Base-by-base conservation (phyloP, 306 rosid genomes). In the Cicer cuneatum region DNA sequence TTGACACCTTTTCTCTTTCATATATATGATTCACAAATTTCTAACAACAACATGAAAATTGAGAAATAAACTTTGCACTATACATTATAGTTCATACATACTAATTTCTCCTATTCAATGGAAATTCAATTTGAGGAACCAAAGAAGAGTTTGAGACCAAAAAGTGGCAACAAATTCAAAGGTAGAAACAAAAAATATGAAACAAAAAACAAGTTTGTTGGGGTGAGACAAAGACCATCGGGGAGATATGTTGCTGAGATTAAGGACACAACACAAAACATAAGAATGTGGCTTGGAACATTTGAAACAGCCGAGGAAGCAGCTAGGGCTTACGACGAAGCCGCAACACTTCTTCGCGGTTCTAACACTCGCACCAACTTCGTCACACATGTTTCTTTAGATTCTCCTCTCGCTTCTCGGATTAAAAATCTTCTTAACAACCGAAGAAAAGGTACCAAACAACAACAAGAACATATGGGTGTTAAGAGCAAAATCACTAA, bases 201-300 rank as follows among this genome's bases (percentile, higher is more conserved):
- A 40, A 10, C 47, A 74, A 39, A 63, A 8, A 85, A 84, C 85
- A 90, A 83, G 76, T 89, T 90, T 78, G 84, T 93, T 21, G 98
- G 98, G 6, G 96, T 92, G 66, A 87, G 98, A 66, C 96, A 92
- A 42, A 87, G 98, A 8, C 91, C 98, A 19, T 92, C 98, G 12
- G 98, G 98, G 18, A 86, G 92, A 85, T 93, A 96, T 96, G 98
- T 92, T 10, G 98, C 98, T 10, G 98, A 92, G 81, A 92, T 92
- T 77, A 90, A 92, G 77, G 98, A 90, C 82, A 90, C 98, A 5
- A 89, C 89, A 4, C 92, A 89, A 29, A 90, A 89, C 79, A 89
- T 93, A 49, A 89, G 98, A 85, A 93, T 93, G 94, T 93, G 98
- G 98, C 92, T 93, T 29, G 98, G 98, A 46, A 93, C 98, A 10